Evolutionary conservation across 2,329 filamentous ascomycete species (phyloP).

Genomic region (Trichoderma sp.): DNA sequence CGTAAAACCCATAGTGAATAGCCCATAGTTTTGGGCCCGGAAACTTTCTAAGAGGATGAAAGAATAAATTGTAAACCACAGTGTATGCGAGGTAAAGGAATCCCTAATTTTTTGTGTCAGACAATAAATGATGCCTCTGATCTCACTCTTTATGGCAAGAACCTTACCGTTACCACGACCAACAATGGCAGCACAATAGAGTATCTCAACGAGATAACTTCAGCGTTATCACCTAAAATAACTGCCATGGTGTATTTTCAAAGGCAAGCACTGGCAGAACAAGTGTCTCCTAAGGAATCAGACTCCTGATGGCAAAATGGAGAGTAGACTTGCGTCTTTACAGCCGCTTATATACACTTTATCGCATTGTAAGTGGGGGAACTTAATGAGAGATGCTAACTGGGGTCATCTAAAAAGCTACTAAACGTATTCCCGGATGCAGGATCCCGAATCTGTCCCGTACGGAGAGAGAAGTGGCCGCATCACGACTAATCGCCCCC

Average conservation of each 20-base stretch:
- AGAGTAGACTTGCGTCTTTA: neutral
- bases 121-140: neutral
- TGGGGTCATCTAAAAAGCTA: neutral
- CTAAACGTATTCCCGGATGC: neutral
- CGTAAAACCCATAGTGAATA: neutral
- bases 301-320: neutral
- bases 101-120: neutral
- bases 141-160: neutral
- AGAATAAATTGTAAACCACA: slow-evolving; percentile 13
- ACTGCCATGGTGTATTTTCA: neutral
- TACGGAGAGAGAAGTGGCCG: neutral
- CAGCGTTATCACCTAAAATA: neutral
- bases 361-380: neutral
- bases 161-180: neutral
- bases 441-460: neutral
- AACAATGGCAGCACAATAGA: neutral
- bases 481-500: neutral
- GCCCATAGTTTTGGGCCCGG: slow-evolving; percentile 15
- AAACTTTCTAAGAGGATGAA: slow-evolving; percentile 13
- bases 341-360: neutral
- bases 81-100: neutral
- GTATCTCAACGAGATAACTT: neutral
- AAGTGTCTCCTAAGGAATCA: neutral
- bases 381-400: neutral
- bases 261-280: neutral